Percentiles rank a stretch among this genome's conserved stretches.
Conservation (phyloP, 306 rosid species). For the Quercus suber region DNA sequence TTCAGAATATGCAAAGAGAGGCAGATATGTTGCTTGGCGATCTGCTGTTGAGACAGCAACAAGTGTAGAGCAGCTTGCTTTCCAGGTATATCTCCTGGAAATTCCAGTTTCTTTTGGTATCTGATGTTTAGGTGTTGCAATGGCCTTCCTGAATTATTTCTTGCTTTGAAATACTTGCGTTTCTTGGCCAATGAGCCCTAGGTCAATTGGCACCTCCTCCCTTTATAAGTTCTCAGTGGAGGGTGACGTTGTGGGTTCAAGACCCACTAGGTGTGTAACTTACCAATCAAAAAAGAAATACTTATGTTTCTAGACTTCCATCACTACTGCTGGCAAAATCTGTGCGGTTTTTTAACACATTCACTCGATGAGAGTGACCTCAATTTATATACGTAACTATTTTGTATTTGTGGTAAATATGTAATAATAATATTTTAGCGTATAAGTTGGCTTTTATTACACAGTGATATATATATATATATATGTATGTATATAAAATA, state of each 20-base stretch:
- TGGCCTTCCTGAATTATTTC: neutral
- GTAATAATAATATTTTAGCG: neutral
- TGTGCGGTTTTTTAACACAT: neutral
- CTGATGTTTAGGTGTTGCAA: constrained; percentile 18
- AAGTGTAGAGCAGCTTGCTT: constrained; percentile 84
- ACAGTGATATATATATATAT: neutral
- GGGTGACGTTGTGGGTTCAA: too few species aligned
- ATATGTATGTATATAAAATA: neutral
- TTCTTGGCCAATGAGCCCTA: neutral
- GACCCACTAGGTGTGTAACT: too few species aligned
- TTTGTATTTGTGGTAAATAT: neutral
- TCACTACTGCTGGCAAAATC: neutral
- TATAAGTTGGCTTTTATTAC: neutral
- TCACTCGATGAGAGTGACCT: neutral
- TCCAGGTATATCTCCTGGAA: constrained; percentile 56
- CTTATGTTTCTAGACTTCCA: neutral
- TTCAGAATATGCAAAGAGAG: constrained; percentile 90
- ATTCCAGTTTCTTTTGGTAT: constrained; percentile 15
- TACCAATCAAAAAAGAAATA: neutral
- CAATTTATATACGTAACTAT: neutral
- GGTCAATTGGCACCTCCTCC: too few species aligned
- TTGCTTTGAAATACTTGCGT: neutral
- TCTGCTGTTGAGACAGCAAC: constrained; percentile 87
- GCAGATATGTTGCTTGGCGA: constrained; percentile 76
- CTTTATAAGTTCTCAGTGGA: too few species aligned